phyloP scores from a whole-genome alignment of 331 rosid species.

The Arachis monticola region DNA sequence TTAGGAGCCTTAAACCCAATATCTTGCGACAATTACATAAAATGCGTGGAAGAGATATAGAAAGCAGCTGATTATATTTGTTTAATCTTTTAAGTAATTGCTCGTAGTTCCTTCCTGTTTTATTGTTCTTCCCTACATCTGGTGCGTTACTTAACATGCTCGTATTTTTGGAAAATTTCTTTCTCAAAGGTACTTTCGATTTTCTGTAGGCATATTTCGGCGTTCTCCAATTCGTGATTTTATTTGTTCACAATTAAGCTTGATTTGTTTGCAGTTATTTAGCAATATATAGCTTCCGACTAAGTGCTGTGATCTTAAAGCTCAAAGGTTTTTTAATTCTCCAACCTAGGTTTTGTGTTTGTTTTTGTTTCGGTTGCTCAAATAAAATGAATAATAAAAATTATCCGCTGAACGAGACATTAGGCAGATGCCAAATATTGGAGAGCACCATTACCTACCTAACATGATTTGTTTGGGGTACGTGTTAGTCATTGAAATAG shows the following conservation, averaged over 20 bases:
- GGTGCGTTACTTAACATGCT: not conserved
- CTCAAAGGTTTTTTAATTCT: too few species aligned
- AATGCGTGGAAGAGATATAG: slow-evolving; percentile 38
- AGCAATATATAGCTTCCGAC: too few species aligned
- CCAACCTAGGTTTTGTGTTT: too few species aligned
- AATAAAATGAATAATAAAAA: not conserved
- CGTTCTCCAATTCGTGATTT: not conserved
- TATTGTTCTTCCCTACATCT: not conserved
- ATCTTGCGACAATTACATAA: slow-evolving; percentile 10
- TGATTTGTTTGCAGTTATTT: too few species aligned
- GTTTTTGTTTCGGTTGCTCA: not conserved
- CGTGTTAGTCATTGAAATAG: not conserved
- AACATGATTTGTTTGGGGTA: not conserved
- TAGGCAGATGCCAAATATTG: not conserved
- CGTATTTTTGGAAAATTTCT: not conserved
- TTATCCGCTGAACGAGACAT: not conserved
- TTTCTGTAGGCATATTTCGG: not conserved
- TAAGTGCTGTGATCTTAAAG: too few species aligned
- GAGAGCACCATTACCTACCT: not conserved
- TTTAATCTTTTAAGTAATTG: slow-evolving; percentile 23
- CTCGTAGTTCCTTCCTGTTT: not conserved
- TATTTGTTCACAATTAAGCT: too few species aligned
- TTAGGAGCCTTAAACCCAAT: slow-evolving; percentile 33
- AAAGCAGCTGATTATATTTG: slow-evolving; percentile 2
- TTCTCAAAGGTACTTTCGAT: not conserved